Percentiles rank a stretch among this genome's conserved stretches.
phyloP scores from a whole-genome alignment of 768 basidiomycete species.

The Saitozyma sp. region DNA sequence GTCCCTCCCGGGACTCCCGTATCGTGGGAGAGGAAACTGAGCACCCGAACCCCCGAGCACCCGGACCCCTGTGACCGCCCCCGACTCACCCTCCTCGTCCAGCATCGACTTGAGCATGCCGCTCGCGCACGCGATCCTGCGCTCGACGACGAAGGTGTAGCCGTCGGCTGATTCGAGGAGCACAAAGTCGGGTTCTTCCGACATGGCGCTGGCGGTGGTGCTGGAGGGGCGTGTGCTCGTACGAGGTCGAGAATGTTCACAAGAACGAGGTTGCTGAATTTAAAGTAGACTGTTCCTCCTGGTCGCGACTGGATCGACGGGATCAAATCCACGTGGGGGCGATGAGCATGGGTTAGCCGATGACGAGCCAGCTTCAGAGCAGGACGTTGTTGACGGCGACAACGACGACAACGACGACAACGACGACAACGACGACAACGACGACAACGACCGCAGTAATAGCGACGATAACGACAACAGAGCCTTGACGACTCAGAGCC shows the following conservation, averaged over 20 bases:
- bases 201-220: conserved; percentile 7
- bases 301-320: not conserved
- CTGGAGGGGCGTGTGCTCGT: not conserved
- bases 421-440: not conserved
- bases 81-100: conserved; percentile 64
- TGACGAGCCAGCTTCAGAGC: not conserved
- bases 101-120: conserved; percentile 81
- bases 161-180: conserved; percentile 60
- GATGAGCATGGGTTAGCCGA: too few relatives aligned
- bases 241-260: not conserved
- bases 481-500: not conserved
- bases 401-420: not conserved
- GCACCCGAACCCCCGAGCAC: too few relatives aligned
- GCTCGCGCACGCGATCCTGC: conserved; percentile 73
- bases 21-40: too few relatives aligned
- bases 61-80: too few relatives aligned
- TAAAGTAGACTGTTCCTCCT: not conserved
- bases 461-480: not conserved
- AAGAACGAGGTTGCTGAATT: not conserved
- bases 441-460: too few relatives aligned
- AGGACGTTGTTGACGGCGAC: not conserved
- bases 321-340: not conserved
- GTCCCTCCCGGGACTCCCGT: too few relatives aligned
- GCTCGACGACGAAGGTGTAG: conserved; percentile 73
- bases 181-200: conserved; percentile 32